A percentile compares a stretch with the other conserved stretches of the same genome.
phyloP scores from a whole-genome alignment of 2,329 filamentous ascomycete genomes.

The Aspergillus neotritici region DNA sequence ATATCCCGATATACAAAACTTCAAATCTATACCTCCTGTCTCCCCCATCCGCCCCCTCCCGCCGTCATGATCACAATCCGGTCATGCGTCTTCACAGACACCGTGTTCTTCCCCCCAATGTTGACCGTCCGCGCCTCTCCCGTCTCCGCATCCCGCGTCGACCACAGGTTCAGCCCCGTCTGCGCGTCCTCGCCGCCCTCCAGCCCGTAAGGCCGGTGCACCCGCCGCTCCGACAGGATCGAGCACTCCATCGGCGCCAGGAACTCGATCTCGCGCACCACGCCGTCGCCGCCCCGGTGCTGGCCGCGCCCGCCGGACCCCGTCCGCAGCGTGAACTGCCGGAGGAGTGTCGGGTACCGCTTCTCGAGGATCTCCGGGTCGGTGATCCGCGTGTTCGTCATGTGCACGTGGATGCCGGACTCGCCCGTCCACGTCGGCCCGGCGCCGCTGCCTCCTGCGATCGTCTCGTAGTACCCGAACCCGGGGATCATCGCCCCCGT shows the following conservation, averaged over 20 bases:
- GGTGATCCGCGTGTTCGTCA: conserved; percentile 84
- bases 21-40: conserved; percentile 5
- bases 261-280: conserved; percentile 78
- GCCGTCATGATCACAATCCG: conserved; percentile 57
- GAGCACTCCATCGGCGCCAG: conserved; percentile 72
- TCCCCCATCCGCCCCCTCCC: conserved; percentile 44
- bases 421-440: conserved; percentile 71
- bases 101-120: conserved; percentile 59
- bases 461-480: conserved; percentile 86
- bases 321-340: conserved; percentile 62
- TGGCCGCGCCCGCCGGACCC: conserved; percentile 62
- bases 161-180: conserved; percentile 83
- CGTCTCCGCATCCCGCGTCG: conserved; percentile 61
- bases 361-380: conserved; percentile 78
- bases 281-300: conserved; percentile 68
- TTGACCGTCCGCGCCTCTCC: conserved; percentile 51
- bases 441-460: conserved; percentile 72
- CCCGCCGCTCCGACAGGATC: conserved; percentile 70
- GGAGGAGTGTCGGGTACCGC: conserved; percentile 68
- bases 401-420: conserved; percentile 73
- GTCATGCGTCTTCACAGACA: conserved; percentile 54
- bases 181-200: conserved; percentile 73
- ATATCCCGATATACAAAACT: not conserved
- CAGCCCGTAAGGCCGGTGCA: conserved; percentile 74
- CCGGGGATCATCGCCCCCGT: conserved; percentile 58